Percentiles rank a stretch among this genome's conserved stretches.
Evolutionary conservation across 345 rosid species (phyloP).

Genomic region (Citropsis articulata): DNA sequence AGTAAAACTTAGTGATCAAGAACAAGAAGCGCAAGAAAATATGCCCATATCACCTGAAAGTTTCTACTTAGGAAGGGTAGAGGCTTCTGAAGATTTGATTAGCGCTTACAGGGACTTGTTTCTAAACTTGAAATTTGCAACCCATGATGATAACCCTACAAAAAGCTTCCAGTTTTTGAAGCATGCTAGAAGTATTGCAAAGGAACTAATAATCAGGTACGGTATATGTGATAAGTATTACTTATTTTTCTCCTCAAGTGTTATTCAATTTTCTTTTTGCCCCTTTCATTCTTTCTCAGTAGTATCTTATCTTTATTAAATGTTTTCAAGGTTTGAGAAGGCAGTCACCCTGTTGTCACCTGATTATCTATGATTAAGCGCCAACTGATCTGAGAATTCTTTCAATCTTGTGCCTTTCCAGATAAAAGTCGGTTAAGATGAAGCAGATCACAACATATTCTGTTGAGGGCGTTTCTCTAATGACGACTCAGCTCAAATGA

Average conservation of each 20-base stretch:
- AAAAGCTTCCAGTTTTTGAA: constrained; percentile 37
- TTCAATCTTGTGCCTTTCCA: not conserved
- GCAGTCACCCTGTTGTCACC: not conserved
- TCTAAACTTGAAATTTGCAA: constrained; percentile 41
- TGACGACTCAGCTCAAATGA: not conserved
- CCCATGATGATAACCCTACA: constrained; percentile 30
- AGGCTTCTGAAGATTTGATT: constrained; percentile 24
- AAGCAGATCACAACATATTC: not conserved
- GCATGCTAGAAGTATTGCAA: constrained; percentile 47
- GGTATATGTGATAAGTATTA: not conserved
- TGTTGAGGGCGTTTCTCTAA: not conserved
- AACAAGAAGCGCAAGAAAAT: constrained; percentile 21
- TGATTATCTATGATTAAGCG: not conserved
- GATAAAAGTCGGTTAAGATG: not conserved
- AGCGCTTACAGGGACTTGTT: constrained; percentile 38
- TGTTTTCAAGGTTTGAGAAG: not conserved
- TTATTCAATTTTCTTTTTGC: not conserved
- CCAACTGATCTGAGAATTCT: not conserved
- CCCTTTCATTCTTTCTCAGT: not conserved
- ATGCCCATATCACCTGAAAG: constrained; percentile 2
- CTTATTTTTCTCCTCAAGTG: too few species aligned
- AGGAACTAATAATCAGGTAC: constrained; percentile 31
- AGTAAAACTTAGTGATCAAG: constrained; percentile 16
- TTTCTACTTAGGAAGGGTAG: constrained; percentile 11
- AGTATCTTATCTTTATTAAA: not conserved